A percentile compares a stretch with the other conserved stretches of the same genome.
These are phyloP conservation scores for Yamadazyma sp. DNA, from an alignment of 1,139 yeast species.

Conservation along the genomic window DNA sequence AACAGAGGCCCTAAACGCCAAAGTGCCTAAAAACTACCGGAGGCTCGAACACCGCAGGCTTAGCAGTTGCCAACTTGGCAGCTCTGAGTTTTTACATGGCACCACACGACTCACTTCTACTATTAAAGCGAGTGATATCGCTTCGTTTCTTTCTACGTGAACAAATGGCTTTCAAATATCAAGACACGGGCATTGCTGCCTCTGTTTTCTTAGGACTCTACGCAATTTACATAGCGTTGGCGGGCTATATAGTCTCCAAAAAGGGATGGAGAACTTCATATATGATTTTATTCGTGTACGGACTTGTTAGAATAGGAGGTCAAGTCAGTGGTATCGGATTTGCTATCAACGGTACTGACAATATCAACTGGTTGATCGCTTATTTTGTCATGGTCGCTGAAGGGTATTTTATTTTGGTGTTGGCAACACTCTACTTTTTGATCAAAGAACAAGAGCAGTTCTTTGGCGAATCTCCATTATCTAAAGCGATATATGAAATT, in stretches of 20 bases:
- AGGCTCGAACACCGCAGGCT: too few species aligned
- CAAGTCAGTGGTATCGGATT: constrained; percentile 38
- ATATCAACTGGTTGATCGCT: constrained; percentile 36
- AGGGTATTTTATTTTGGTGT: constrained; percentile 37
- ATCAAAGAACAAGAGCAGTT: constrained; percentile 24
- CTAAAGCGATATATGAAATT: constrained; percentile 8
- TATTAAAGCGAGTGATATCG: too few species aligned
- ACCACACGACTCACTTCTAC: too few species aligned
- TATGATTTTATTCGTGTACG: constrained; percentile 26
- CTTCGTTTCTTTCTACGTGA: too few species aligned
- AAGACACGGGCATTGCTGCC: constrained; percentile 34
- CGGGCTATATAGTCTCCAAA: constrained; percentile 15
- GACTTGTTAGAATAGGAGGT: constrained; percentile 32
- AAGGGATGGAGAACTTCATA: constrained; percentile 25
- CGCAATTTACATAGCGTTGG: constrained; percentile 19
- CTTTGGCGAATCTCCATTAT: constrained; percentile 18
- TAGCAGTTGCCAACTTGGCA: too few species aligned
- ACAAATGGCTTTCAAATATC: constrained; percentile 14
- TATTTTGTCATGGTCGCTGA: constrained; percentile 40
- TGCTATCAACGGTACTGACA: constrained; percentile 26
- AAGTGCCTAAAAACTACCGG: too few species aligned
- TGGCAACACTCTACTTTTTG: constrained; percentile 26
- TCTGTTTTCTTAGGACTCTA: constrained; percentile 29
- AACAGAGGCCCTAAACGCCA: too few species aligned
- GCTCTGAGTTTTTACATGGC: too few species aligned